Conservation (phyloP, 768 basidiomycete species). For the Boletus vermiculosoides region DNA sequence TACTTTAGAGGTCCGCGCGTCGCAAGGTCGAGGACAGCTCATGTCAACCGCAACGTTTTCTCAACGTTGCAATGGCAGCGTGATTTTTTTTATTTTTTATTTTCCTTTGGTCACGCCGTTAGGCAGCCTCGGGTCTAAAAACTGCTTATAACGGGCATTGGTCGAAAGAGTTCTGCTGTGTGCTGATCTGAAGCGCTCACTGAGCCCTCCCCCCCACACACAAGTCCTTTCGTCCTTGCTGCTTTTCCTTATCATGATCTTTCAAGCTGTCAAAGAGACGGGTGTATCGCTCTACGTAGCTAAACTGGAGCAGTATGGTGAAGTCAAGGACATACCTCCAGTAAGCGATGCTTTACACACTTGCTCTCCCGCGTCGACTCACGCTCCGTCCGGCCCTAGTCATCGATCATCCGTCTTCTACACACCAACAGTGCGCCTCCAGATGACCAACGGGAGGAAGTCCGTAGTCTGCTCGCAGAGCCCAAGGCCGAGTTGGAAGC, state of each 20-base stretch:
- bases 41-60: conserved; percentile 29
- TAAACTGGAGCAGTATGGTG: conserved; percentile 29
- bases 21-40: conserved; percentile 15
- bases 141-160: conserved; percentile 15
- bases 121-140: not conserved
- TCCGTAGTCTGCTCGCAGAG: conserved; percentile 23
- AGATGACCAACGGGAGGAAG: conserved; percentile 30
- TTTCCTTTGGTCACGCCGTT: conserved; percentile 11
- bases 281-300: conserved; percentile 22
- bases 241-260: conserved; percentile 7
- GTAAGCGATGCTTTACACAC: conserved; percentile 16
- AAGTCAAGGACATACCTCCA: conserved; percentile 30
- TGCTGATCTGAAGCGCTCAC: not conserved
- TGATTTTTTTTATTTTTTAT: conserved; percentile 6
- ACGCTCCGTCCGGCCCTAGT: conserved; percentile 12
- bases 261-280: conserved; percentile 23
- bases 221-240: not conserved
- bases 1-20: conserved; percentile 10
- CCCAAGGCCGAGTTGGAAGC: conserved; percentile 28
- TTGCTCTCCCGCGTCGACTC: not conserved
- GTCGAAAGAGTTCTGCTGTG: not conserved
- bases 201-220: not conserved
- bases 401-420: conserved; percentile 31
- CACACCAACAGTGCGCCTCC: conserved; percentile 27
- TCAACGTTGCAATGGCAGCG: conserved; percentile 29